Base-by-base conservation (phyloP, 768 basidiomycete species). In the Obba rivulosa region DNA sequence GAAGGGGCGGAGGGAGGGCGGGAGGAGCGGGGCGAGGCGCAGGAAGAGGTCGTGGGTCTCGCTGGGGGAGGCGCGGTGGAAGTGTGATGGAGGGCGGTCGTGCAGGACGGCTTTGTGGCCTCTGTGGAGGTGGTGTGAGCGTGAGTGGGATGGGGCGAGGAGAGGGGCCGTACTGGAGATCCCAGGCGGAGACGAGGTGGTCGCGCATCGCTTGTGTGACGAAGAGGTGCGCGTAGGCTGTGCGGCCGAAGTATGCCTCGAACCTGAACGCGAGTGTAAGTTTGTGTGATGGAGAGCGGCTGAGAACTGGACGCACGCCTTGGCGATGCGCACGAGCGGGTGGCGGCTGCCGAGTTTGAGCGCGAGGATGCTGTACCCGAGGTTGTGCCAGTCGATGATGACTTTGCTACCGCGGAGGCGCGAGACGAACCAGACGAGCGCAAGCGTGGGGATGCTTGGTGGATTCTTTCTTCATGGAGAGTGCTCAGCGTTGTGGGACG, bases 361-460 rank as follows among this genome's bases (percentile, higher is more conserved):
- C 1, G 86, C 87, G 41, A 99, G 78, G 40, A 98, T 92, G 54
- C 83, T 95, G 63, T 92, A 93, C 16, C 96, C 96, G 21, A 95
- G 78, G 65, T 99, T 99, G 64, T 99, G 96, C 96, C 96, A 99
- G 68, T 99, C 96, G 46, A 99, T 93, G 51, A 99, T 88, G 55
- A 99, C 72, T 58, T 88, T 91, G 55, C 85, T 85, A 3, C 87
- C 85, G 16, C 81, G 76, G 14, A 91, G 58, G 17, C 70, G 61
- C 18, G 78, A 78, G 1, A 85, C 81, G 22, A 92, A 64, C 75
- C 88, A 87, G 2, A 89, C 91, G 17, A 98, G 70, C 2, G 85
- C 83, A 16, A 99, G 78, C 0, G 94, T 94, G 1, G 96, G 96
- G 34, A 99, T 93, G 51, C 88, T 89, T 8, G 96, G 96, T 22